Base-by-base conservation (phyloP, 306 rosid genomes). In the Corylus americana region DNA sequence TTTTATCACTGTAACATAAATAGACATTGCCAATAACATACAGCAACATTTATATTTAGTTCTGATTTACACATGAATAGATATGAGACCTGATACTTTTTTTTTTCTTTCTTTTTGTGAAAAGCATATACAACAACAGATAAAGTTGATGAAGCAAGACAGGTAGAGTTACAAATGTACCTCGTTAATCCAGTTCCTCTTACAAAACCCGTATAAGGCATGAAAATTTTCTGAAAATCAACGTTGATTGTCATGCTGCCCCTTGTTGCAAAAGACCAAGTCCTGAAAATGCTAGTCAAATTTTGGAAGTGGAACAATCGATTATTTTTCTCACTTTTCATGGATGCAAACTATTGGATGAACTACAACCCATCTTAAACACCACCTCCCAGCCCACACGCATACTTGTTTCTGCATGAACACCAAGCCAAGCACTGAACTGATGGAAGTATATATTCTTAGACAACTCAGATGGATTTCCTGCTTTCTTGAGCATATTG, bases 211-310 rank as follows among this genome's bases (percentile, higher is more conserved):
- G 11, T 17, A 16, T 5, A 48, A 0, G 44, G n/a, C 12, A 3
- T 25, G 71, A 37, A 39, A 67, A 14, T 25, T 71, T 25, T 50
- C 57, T 71, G 58, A 47, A 71, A 71, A 22, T 31, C 35, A 31
- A 31, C 12, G 55, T 49, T 49, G 17, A 27, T 6, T 13, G 58
- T n/a, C 64, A 5, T 47, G 74, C 42, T 71, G 44, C 44, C 55
- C 44, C 39, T 49, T 2, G 74, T 49, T 44, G 73, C 71, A 66
- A 37, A 66, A 16, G 71, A 37, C 25, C 18, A 22, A 37, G 18
- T 73, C 51, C 10, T 16, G 58, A 74, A 18, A 50, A 74, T 76
- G 71, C 50, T 67, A 20, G 50, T 67, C 29, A n/a, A 14, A 39
- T 39, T 17, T 63, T 59, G 12, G 3, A 37, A 37, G 50, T 35